Base-by-base conservation (phyloP, 2,329 filamentous ascomycete species). In the Claviceps citrina region DNA sequence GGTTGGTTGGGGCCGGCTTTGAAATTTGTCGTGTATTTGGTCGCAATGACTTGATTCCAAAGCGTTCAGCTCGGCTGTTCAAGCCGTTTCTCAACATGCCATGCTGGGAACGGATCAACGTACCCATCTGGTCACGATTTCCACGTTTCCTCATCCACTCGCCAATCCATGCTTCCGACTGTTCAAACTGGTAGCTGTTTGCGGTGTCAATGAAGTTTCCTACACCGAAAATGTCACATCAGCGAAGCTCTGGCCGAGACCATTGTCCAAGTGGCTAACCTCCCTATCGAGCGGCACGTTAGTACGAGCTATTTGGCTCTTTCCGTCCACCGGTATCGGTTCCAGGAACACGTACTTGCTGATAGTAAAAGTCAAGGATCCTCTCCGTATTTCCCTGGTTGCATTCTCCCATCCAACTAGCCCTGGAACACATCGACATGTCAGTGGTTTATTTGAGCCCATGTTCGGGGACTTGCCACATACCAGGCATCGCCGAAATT, bases 191-290 rank as follows among this genome's bases (percentile, higher is more conserved):
- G 58, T 84, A 84, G 55, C 77, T 78, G 60, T 76, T 80, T 43
- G 77, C 52, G 0, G 77, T 82, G 54, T 84, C 81, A 51, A 84
- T 77, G 56, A 84, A 84, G 59, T 84, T 84, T 19, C 81, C 80
- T 43, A 28, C 16, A 16, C 2, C 6, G 18, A 2, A n/a, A 19
- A 27, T 13, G 9, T 34, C 15, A 13, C 5, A 16, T 18, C 19
- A 31, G 30, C 10, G 15, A n/a, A 27, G 18, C 15, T 13, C 28
- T 13, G 15, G 16, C 16, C 12, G 13, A 20, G 7, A 9, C 19
- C 20, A 32, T 28, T 27, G 8, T 19, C 15, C 4, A 35, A 15
- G 9, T 27, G n/a, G 45, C 49, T 22, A 16, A 54, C 52, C 50
- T 49, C 56, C 54, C 54, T 49, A 39, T 19, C n/a, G 15, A n/a